A percentile compares a stretch with the other conserved stretches of the same genome.
These are phyloP conservation scores for Talinum fruticosum DNA, from an alignment of 148 eudicot species.

Conservation along the genomic window DNA sequence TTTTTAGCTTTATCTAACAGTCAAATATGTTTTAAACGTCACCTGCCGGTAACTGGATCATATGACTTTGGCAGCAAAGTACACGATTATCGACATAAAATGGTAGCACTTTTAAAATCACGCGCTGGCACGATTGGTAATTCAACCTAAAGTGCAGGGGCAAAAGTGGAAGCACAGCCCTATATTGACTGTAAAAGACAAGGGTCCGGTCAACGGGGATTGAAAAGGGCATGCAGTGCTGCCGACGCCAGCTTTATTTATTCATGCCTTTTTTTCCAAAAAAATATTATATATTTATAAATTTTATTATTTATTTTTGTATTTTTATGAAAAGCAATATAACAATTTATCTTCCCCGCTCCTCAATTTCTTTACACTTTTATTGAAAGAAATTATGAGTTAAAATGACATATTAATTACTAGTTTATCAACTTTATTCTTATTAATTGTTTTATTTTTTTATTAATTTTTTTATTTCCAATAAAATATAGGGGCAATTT, in stretches of 20 bases:
- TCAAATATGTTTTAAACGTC: background rate
- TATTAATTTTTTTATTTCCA: too few species aligned
- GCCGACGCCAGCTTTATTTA: constrained; percentile 25
- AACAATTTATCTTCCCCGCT: too few species aligned
- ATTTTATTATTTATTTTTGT: too few species aligned
- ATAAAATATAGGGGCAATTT: too few species aligned
- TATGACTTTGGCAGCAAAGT: background rate
- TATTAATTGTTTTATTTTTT: too few species aligned
- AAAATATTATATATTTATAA: background rate
- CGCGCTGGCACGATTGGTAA: constrained; percentile 16
- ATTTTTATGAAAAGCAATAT: too few species aligned
- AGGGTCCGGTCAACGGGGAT: constrained; percentile 23
- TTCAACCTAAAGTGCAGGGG: constrained; percentile 3
- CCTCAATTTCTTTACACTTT: too few species aligned
- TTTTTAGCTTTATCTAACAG: background rate
- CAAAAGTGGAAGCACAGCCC: background rate
- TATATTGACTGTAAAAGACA: constrained; percentile 22
- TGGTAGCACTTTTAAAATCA: constrained; percentile 16
- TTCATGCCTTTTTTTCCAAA: background rate
- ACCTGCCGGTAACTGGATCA: constrained; percentile 11
- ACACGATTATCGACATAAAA: constrained; percentile 24
- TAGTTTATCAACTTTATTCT: too few species aligned
- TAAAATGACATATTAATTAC: too few species aligned
- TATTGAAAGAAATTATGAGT: too few species aligned
- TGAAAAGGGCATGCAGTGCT: constrained; percentile 18